Evolutionary conservation across 2,329 filamentous ascomycete genomes (phyloP), one percentile per base, ranked within the genome.

Genomic region (Rhynchosporium graminicola): DNA sequence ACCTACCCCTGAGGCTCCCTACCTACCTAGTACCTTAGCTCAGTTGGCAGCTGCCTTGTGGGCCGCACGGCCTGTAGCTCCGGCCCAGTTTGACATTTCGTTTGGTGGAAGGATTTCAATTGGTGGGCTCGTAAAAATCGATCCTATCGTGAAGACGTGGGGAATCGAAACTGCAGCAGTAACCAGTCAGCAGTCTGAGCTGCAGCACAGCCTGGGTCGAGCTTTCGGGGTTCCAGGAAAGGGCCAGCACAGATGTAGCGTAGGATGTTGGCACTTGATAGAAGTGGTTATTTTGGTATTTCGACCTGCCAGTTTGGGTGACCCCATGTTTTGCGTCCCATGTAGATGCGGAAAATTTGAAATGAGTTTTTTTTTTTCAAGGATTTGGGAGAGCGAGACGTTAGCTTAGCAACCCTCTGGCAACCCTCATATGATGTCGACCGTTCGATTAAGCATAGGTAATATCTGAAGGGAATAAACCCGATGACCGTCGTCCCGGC

Each of bases 71-170:
- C 46, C 28, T 28, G 15, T 54, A 13, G 51, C 36, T 54, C 51
- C 51, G 51, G 33, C 51, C 40, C 36, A 42, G 51, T 42, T 54
- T 29, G 51, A 36, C 7, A 12, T 7, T 54, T 40, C 33, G 20
- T 20, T 20, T 20, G 20, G 33, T 6, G 33, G 36, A 10, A 54
- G 36, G 36, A 54, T 42, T 42, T 54, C 54, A 26, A 57, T 57
- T 57, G 54, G 54, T 8, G 28, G 20, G 54, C 54, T 57, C 54
- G 54, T 57, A 57, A 57, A 57, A 57, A 45, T 12, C 40, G 36
- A 4, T 28, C 20, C 51, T 54, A 5, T 13, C 31, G 51, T 29
- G 51, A 54, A 33, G 36, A 29, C n/a, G 33, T 54, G 33, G 51
- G 51, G 51, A 9, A 54, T 54, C 36, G 38, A 20, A 4, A 28